Conservation (phyloP, 306 rosid genomes). For the Corylus avellana region DNA sequence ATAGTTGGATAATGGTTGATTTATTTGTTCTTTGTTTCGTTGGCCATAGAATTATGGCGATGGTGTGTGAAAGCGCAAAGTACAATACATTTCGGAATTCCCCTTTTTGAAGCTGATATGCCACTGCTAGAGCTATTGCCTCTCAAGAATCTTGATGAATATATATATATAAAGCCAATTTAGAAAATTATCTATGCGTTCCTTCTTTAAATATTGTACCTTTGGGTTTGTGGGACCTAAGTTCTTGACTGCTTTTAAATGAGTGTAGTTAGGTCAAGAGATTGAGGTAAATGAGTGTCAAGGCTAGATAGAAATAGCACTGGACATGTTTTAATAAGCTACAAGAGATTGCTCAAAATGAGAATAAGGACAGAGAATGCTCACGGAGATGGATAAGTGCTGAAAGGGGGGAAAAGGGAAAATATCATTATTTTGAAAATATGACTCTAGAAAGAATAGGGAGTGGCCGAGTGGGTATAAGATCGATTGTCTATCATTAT, state of each 20-base stretch:
- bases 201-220: background rate
- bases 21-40: background rate
- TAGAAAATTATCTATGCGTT: background rate
- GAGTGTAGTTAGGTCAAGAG: background rate
- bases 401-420: too few relatives aligned
- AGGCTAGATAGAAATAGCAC: background rate
- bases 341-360: background rate
- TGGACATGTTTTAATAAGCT: background rate
- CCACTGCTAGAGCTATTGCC: background rate
- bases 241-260: background rate
- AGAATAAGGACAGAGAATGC: background rate
- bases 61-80: background rate
- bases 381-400: too few relatives aligned
- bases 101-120: background rate
- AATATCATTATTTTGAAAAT: too few relatives aligned
- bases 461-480: too few relatives aligned
- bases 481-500: too few relatives aligned
- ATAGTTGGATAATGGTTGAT: background rate
- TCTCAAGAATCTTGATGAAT: background rate
- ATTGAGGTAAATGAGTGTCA: background rate
- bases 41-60: background rate
- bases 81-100: background rate
- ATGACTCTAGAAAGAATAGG: too few relatives aligned
- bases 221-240: background rate
- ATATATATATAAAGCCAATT: background rate